Evolutionary conservation across 116 monocot genomes (phyloP), one percentile per base, ranked within the genome.

Genomic region (Papilionanthe hybrid): DNA sequence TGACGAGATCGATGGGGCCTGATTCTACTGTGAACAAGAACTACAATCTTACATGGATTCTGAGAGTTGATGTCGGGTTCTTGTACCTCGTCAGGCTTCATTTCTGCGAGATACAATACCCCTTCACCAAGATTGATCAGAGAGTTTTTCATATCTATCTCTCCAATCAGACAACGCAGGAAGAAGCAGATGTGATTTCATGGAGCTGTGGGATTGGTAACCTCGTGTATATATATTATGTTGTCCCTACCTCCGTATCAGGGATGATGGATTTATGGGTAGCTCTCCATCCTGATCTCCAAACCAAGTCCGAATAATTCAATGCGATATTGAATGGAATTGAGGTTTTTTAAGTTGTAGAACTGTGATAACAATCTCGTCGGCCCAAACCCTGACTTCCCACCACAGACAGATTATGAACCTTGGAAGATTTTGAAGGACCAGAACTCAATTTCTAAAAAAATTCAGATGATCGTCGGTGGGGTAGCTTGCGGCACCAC

Each of bases 81-180:
- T 42, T 15, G 29, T 82, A 82, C 76, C 75, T 82, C 7, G 66
- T 76, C 20, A 9, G 81, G 18, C 17, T 82, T 18, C 81, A 82
- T 42, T 82, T 82, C 76, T 76, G 81, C 7, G 81, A 82, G 75
- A 82, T 82, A 41, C 41, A 58, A 9, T n/a, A n/a, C n/a, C n/a
- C n/a, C n/a, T n/a, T n/a, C n/a, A n/a, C n/a, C n/a, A n/a, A n/a
- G n/a, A n/a, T 30, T 27, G 77, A 82, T 42, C 55, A 28, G 44
- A 75, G 75, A 42, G 75, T 75, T 29, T 82, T 82, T 49, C 18
- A 76, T 18, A 56, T 82, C 30, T 82, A 47, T 76, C 23, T 82
- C 29, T 68, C 76, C 30, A 66, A 76, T 23, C 58, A 75, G 76
- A 82, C 75, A 7, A 76, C 81, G 1, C 7, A 58, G 1, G 19